Base-by-base conservation (phyloP, 805 yeast genomes). In the Debaryomyces hansenii region DNA sequence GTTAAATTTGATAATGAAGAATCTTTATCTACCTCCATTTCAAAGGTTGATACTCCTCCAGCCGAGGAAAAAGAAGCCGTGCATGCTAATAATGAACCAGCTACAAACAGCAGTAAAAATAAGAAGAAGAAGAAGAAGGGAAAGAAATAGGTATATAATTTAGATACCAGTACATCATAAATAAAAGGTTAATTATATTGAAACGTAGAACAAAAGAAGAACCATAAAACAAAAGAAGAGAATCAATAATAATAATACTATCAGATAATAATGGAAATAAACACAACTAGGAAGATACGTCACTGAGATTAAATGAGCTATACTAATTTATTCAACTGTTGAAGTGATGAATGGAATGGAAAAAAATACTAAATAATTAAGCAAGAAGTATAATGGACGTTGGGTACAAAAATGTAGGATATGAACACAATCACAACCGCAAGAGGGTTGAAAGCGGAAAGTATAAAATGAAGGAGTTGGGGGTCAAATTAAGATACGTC, bases 61-160 rank as follows among this genome's bases (percentile, higher is more conserved):
- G 46, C 40, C 28, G 45, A 44, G 20, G 48, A 47, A 12, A 38
- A 46, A 18, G 47, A 47, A 20, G 45, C 45, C 16, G 44, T 44
- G 5, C 28, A 53, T 9, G 38, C 46, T 29, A 33, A 55, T 2
- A 38, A 46, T 32, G 32, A 49, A 38, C 40, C 53, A 2, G 9
- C 35, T 11, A n/a, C 41, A 9, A 29, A 38, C 12, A 29, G 42
- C 35, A 41, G 21, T 8, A 43, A 41, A 27, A 60, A 58, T 43
- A 60, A 60, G 53, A 64, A 64, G 53, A 65, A 60, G 47, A 59
- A 58, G 48, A 24, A 24, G 27, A 66, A 66, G 59, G 55, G 53
- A 16, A 66, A 66, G 59, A 66, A 66, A 56, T 62, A 54, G 50
- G 44, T 29, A 27, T 15, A 28, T 15, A 20, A 32, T 7, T 16